Conservation (phyloP, 2,329 filamentous ascomycete species). For the Penicillium vulpinum region DNA sequence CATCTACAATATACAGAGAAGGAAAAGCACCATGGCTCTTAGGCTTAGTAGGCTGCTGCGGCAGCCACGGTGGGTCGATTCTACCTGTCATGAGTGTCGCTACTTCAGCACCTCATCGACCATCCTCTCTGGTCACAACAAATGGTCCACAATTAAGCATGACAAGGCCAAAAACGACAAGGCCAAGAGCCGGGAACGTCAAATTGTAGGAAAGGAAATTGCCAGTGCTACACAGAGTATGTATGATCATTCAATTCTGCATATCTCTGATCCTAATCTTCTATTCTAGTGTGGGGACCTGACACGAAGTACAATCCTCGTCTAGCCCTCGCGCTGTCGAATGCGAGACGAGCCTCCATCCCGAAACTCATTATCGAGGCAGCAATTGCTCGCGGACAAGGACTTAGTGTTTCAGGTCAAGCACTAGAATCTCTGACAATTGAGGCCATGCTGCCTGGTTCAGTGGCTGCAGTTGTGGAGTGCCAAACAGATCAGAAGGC, state of each 20-base stretch:
- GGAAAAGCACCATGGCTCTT: slow-evolving; percentile 26
- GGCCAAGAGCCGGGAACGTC: slow-evolving; percentile 70
- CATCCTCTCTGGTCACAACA: slow-evolving; percentile 72
- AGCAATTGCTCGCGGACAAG: slow-evolving; percentile 86
- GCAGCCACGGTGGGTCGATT: slow-evolving; percentile 7
- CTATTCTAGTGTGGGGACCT: slow-evolving; percentile 66
- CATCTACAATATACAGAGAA: slow-evolving; percentile 1
- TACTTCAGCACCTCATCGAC: slow-evolving; percentile 50
- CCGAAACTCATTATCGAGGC: slow-evolving; percentile 82
- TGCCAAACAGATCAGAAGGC: slow-evolving; percentile 80
- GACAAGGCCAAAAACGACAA: slow-evolving; percentile 84
- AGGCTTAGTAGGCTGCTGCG: slow-evolving; percentile 24
- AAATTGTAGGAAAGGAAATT: slow-evolving; percentile 69
- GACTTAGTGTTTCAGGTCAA: slow-evolving; percentile 71
- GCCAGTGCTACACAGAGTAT: slow-evolving; percentile 72
- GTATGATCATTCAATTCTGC: slow-evolving; percentile 23
- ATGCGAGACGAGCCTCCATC: slow-evolving; percentile 81
- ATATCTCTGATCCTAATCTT: slow-evolving; percentile 12
- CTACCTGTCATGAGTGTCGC: slow-evolving; percentile 38
- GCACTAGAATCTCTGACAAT: slow-evolving; percentile 75
- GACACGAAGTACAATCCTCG: slow-evolving; percentile 73
- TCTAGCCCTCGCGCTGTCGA: slow-evolving; percentile 69
- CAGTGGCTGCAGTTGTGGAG: slow-evolving; percentile 76
- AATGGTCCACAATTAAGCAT: slow-evolving; percentile 96
- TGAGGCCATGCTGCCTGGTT: slow-evolving; percentile 76